Evolutionary conservation across 2,329 filamentous ascomycete species (phyloP), one percentile per base, ranked within the genome.

Genomic region (Colletotrichum tamarilloi): DNA sequence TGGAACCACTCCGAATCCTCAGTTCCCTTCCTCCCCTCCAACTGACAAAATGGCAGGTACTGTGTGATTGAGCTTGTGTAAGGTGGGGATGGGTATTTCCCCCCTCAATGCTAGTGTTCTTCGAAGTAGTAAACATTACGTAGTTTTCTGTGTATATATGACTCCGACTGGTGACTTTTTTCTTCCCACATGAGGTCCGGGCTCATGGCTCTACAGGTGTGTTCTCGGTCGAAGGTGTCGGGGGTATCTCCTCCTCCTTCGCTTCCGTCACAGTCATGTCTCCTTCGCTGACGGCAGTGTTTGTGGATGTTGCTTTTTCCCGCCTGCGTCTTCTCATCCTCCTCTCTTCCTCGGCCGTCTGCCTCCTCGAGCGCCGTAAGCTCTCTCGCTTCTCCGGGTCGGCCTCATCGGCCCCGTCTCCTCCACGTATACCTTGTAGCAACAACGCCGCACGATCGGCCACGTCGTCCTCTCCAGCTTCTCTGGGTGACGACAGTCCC

Each of bases 391-490:
- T 85, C 80, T 90, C 85, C 24, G 81, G 75, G 75, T 83, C 85
- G 8, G 84, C 84, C 3, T 87, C 88, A 22, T 87, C 88, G 26
- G 89, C 90, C 56, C 88, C 85, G 57, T 90, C 90, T 55, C 91
- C 89, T 62, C 92, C 90, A 55, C 95, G 90, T 82, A 98, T 92
- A 58, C 95, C 95, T 79, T 97, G 94, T 35, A 98, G 86, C 81
- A 98, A 86, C 75, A 92, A 90, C 1, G 95, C 95, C 2, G 96
- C 95, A 65, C 95, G 91, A 77, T 95, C 93, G 3, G 95, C 95
- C 32, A 98, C 91, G 76, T 97, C 95, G 81, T 95, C 88, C 72
- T 89, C 88, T 63, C 84, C 84, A n/a, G 78, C 84, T 22, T 85
- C 84, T 38, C 82, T 81, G 2, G 86, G 84, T 11, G 87, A 85